Evolutionary conservation across 2,329 filamentous ascomycete species (phyloP).

Genomic region (Colletotrichum chlorophyti): DNA sequence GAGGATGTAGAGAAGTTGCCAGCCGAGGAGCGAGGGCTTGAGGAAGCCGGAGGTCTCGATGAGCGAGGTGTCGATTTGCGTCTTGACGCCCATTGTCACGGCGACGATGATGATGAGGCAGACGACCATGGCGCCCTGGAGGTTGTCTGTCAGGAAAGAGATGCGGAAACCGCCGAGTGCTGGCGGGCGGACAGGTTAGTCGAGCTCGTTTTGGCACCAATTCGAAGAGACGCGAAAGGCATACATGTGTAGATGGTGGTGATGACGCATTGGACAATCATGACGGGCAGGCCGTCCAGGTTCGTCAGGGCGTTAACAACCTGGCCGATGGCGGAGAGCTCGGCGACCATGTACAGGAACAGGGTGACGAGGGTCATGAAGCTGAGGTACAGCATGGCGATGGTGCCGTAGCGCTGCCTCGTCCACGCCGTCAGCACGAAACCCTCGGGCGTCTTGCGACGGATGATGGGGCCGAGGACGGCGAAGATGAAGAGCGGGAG

Average conservation of each 20-base stretch:
- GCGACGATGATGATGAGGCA: conserved; percentile 77
- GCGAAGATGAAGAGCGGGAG: conserved; percentile 79
- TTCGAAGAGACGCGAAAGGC: conserved; percentile 36
- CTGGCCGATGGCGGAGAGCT: conserved; percentile 82
- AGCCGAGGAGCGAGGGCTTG: conserved; percentile 75
- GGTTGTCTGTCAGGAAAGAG: conserved; percentile 83
- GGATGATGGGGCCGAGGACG: conserved; percentile 76
- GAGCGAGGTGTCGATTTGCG: conserved; percentile 72
- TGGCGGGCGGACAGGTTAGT: conserved; percentile 40
- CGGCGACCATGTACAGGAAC: conserved; percentile 87
- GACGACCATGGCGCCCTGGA: conserved; percentile 81
- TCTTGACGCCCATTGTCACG: conserved; percentile 79
- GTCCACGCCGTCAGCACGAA: conserved; percentile 89
- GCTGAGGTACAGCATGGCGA: conserved; percentile 76
- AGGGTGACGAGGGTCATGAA: conserved; percentile 80
- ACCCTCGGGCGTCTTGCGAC: conserved; percentile 80
- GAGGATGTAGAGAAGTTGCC: conserved; percentile 86
- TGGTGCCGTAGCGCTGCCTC: conserved; percentile 75
- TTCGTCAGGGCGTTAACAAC: conserved; percentile 78
- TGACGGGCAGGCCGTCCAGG: conserved; percentile 74
- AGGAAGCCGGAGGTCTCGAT: conserved; percentile 74
- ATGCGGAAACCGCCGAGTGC: conserved; percentile 83
- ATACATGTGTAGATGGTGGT: conserved; percentile 85
- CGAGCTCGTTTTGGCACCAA: background rate
- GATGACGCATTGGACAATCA: conserved; percentile 79